A percentile compares a stretch with the other conserved stretches of the same genome.
These are phyloP conservation scores for Hygrophila difformis DNA, from an alignment of 257 asterid species.

Conservation along the genomic window DNA sequence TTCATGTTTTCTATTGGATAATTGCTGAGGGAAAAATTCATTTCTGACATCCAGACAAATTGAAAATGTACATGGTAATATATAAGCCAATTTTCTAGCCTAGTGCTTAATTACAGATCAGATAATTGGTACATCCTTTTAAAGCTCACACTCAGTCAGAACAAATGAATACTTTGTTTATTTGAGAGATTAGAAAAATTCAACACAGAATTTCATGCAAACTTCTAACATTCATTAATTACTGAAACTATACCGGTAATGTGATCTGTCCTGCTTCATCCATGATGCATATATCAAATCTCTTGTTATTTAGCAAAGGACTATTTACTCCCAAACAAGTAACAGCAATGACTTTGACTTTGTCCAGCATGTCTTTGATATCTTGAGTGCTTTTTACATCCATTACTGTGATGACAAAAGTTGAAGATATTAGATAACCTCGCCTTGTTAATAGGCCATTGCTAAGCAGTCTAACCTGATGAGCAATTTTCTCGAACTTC, in stretches of 20 bases:
- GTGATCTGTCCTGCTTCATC: conserved; percentile 99
- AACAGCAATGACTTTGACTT: conserved; percentile 70
- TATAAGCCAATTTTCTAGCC: too few species aligned
- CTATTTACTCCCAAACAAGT: conserved; percentile 93
- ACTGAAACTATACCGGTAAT: conserved; percentile 88
- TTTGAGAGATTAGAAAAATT: too few species aligned
- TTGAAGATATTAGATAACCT: conserved; percentile 15
- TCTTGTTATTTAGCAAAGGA: conserved; percentile 77
- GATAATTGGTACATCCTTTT: too few species aligned
- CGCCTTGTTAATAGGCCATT: conserved; percentile 8
- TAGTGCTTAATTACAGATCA: too few species aligned
- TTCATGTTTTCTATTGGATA: too few species aligned
- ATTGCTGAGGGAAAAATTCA: too few species aligned
- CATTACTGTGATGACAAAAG: conserved; percentile 38
- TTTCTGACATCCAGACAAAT: too few species aligned
- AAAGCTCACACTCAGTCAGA: too few species aligned
- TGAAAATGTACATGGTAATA: too few species aligned
- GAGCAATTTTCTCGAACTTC: conserved; percentile 71
- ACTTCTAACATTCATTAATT: too few species aligned
- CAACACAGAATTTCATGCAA: too few species aligned
- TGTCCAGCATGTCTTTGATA: conserved; percentile 60
- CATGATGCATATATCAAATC: conserved; percentile 93
- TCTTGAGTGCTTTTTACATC: conserved; percentile 47
- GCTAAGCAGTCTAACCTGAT: conserved; percentile 43
- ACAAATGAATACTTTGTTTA: too few species aligned